phyloP scores from a whole-genome alignment of 768 basidiomycete genomes.

The Leccinum subgranulosum region DNA sequence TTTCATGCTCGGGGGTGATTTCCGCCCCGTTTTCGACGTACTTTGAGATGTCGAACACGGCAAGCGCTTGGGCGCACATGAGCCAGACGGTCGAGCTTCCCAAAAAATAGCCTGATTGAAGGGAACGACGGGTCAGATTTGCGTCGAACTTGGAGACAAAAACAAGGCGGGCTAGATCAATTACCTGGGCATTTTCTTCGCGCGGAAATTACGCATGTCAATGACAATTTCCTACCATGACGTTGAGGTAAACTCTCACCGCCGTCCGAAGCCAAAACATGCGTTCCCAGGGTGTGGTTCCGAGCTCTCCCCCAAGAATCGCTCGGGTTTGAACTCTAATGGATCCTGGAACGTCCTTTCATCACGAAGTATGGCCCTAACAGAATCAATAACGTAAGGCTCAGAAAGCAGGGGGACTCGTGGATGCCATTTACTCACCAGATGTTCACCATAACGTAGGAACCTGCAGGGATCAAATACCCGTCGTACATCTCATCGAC shows the following conservation, averaged over 20 bases:
- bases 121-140: background rate
- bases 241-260: slow-evolving; percentile 2
- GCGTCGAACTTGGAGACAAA: background rate
- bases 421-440: slow-evolving; percentile 1
- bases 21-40: slow-evolving; percentile 38
- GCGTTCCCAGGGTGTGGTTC: slow-evolving; percentile 15
- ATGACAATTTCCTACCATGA: background rate
- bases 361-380: slow-evolving; percentile 21
- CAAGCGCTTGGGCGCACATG: slow-evolving; percentile 34
- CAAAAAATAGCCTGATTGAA: slow-evolving; percentile 16
- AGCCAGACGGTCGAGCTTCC: slow-evolving; percentile 26
- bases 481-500: slow-evolving; percentile 18
- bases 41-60: slow-evolving; percentile 43
- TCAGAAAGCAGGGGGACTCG: background rate
- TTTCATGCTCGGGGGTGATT: slow-evolving; percentile 43
- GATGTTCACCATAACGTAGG: slow-evolving; percentile 19
- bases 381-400: background rate
- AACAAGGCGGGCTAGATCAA: no score
- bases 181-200: background rate
- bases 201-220: background rate
- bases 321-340: slow-evolving; percentile 21
- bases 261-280: slow-evolving; percentile 21
- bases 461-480: slow-evolving; percentile 19
- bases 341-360: slow-evolving; percentile 15
- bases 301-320: slow-evolving; percentile 17